Evolutionary conservation across 1,284 basidiomycete genomes (phyloP), one percentile per base, ranked within the genome.

Genomic region (Peniophora sp.): DNA sequence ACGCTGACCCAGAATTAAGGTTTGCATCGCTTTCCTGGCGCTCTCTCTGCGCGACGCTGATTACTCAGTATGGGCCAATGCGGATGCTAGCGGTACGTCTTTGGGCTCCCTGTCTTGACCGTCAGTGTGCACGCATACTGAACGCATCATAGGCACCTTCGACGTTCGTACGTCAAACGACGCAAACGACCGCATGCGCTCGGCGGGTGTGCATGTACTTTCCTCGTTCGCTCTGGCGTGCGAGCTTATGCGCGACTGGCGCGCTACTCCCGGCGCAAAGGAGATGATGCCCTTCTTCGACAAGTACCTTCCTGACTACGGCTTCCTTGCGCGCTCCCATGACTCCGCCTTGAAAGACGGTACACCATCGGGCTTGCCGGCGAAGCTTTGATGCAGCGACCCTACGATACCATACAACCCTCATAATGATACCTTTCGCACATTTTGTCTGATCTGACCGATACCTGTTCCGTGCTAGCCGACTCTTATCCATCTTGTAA

Each of bases 231-330:
- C 72, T 2, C 60, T 74, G 32, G 61, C 62, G 14, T 61, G 59
- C 27, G 73, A 75, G 59, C 62, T 75, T 24, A 73, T 75, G 73
- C 62, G 72, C 37, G 73, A 75, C 58, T 75, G 72, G 74, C 68
- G 70, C 50, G 64, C 66, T 56, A 70, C 66, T 2, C 71, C 73
- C 37, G 72, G 71, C 8, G 56, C 69, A 1, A 24, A 49, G 12
- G 64, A 73, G 56, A 50, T 73, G 57, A 48, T 72, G 43, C 70
- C 70, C 2, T 74, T 60, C 62, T 72, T 69, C 53, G 70, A 72
- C 58, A 64, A 63, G 72, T 73, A 69, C 54, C 56, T 70, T 10
- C 61, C 69, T 0, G 57, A 62, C 34, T 73, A 72, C 55, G 69
- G 68, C 0, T 67, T 64, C 50, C 58, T 72, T 17, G 63, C 69